Conservation (phyloP, 345 rosid species). For the Turritis glabra region DNA sequence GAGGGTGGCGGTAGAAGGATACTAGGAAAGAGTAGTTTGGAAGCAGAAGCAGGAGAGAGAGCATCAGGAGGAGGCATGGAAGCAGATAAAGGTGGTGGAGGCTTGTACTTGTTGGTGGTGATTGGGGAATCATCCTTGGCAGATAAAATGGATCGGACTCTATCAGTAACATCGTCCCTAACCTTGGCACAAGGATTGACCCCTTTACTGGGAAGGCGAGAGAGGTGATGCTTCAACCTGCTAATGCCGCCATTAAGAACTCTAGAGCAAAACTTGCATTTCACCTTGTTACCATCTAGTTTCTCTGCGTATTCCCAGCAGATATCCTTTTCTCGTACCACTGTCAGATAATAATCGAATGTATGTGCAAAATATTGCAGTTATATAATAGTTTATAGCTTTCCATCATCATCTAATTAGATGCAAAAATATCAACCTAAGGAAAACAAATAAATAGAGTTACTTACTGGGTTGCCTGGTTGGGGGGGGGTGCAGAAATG, state of each 20-base stretch:
- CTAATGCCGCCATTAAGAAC: slow-evolving; percentile 87
- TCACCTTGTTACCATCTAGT: slow-evolving; percentile 84
- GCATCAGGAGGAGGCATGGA: slow-evolving; percentile 47
- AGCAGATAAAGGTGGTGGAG: slow-evolving; percentile 34
- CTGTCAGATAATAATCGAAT: slow-evolving; percentile 34
- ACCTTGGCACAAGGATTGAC: slow-evolving; percentile 91
- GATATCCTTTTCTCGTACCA: slow-evolving; percentile 89
- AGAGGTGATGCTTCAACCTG: slow-evolving; percentile 85
- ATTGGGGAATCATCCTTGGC: slow-evolving; percentile 51
- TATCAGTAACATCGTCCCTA: slow-evolving; percentile 73
- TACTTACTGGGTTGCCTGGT: no score
- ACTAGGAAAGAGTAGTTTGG: slow-evolving; percentile 56
- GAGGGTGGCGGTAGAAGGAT: neutral
- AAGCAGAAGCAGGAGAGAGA: slow-evolving; percentile 43
- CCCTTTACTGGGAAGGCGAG: slow-evolving; percentile 88
- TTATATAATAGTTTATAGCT: no score
- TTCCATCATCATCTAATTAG: no score
- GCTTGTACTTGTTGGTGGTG: slow-evolving; percentile 49
- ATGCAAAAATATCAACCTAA: no score
- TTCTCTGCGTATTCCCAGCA: slow-evolving; percentile 97
- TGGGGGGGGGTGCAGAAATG: no score
- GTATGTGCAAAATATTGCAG: no score
- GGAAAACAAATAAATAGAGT: neutral
- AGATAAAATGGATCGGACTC: slow-evolving; percentile 66
- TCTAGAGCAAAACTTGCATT: slow-evolving; percentile 72